Evolutionary conservation across 2,329 filamentous ascomycete species (phyloP), one percentile per base, ranked within the genome.

Genomic region (Fusarium verrucosum): DNA sequence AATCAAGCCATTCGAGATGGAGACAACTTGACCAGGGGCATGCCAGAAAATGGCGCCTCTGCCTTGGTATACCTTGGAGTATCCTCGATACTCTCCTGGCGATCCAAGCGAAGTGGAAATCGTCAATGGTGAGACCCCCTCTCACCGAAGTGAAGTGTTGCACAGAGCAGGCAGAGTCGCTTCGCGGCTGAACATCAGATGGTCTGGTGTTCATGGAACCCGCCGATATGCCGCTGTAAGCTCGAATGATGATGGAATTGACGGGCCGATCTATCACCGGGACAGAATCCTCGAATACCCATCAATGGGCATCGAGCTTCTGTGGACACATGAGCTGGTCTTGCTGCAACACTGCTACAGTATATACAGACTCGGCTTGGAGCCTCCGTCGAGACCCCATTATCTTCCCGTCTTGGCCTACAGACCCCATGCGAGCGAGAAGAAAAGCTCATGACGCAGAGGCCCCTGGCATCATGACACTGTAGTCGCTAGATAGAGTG

Each of bases 221-320:
- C 30, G 45, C 63, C 37, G 62, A 56, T 37, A 38, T 33, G 44
- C 14, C 35, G 50, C 42, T 43, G 33, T 22, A 57, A 62, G 49
- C 62, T 66, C 58, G 63, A 59, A 65, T 63, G 50, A 64, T 66
- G 41, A 45, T 50, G 62, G 55, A 54, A 46, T 68, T 49, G 55
- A 60, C 63, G 63, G 66, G 45, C 68, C 66, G 68, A 68, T 66
- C 55, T 58, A 70, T 46, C 37, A 32, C 32, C 50, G 37, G 47
- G 46, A 26, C 47, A 58, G 43, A 23, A 36, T 43, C 38, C 22
- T 26, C 22, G 38, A 23, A 49, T 36, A 19, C 30, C 32, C 37
- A 54, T 45, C 20, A 10, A 47, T 46, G 22, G n/a, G 33, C 33
- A 35, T 36, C 28, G 58, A 49, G 43, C 35, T 50, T 28, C 40